Evolutionary conservation across 345 rosid genomes (phyloP).

Genomic region (Heritiera littoralis): DNA sequence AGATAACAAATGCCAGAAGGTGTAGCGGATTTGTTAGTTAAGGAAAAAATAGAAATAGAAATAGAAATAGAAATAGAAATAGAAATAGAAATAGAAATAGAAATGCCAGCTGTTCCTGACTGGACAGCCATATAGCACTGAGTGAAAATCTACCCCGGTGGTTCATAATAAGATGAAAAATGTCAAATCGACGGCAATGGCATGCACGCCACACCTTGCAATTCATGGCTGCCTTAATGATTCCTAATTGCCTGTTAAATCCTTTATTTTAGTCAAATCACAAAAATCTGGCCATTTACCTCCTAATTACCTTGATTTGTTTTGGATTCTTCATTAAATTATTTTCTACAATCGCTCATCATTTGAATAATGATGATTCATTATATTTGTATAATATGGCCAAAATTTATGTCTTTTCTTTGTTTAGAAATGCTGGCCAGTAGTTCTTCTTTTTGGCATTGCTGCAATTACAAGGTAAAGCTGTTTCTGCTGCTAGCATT

Average conservation of each 20-base stretch:
- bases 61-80: too few species aligned
- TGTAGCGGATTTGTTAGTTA: too few species aligned
- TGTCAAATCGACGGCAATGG: too few species aligned
- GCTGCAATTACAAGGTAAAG: not conserved
- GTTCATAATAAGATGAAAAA: too few species aligned
- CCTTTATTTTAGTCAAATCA: not conserved
- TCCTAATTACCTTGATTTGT: conserved; percentile 3
- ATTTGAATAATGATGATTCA: not conserved
- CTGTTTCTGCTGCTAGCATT: conserved; percentile 6
- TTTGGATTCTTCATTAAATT: not conserved
- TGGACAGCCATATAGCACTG: too few species aligned
- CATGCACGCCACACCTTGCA: not conserved
- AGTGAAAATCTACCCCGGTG: too few species aligned
- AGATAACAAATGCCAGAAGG: too few species aligned
- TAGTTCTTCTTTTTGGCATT: not conserved
- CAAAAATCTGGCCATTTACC: not conserved
- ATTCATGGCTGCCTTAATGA: conserved; percentile 5
- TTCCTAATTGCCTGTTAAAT: conserved; percentile 12
- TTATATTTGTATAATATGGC: conserved; percentile 7
- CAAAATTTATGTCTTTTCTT: conserved; percentile 13
- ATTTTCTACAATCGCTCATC: not conserved
- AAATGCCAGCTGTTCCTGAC: too few species aligned
- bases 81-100: too few species aligned
- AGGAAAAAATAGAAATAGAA: too few species aligned
- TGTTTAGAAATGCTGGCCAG: not conserved